A percentile compares a stretch with the other conserved stretches of the same genome.
phyloP scores from a whole-genome alignment of 768 basidiomycete species.

The Sarcodon sp. region DNA sequence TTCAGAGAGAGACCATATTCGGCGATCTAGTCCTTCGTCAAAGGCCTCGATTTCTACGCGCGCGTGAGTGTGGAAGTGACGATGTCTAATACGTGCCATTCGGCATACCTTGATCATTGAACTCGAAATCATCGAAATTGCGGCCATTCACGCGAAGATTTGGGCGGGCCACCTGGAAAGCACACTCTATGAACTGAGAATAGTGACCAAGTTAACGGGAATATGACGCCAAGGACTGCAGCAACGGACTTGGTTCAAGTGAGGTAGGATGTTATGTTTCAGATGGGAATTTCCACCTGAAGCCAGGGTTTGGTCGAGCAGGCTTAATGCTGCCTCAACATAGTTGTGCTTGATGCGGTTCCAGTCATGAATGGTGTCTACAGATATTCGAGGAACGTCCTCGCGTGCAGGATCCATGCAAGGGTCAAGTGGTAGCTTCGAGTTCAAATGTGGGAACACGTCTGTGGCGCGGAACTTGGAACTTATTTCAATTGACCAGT shows the following conservation, averaged over 20 bases:
- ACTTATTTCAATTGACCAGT: neutral
- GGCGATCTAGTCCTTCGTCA: conserved; percentile 76
- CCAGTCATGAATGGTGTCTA: conserved; percentile 61
- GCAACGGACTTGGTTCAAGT: conserved; percentile 34
- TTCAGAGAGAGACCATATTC: conserved; percentile 69
- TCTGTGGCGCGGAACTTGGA: neutral
- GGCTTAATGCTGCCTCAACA: conserved; percentile 26
- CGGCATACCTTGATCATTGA: conserved; percentile 38
- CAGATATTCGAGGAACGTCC: conserved; percentile 39
- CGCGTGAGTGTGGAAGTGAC: neutral
- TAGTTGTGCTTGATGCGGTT: conserved; percentile 43
- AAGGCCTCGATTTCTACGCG: conserved; percentile 41
- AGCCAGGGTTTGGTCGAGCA: conserved; percentile 34
- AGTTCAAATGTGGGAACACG: neutral
- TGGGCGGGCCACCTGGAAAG: conserved; percentile 48
- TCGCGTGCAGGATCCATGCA: conserved; percentile 22
- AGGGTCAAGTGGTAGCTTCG: neutral
- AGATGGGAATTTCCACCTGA: conserved; percentile 26
- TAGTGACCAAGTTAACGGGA: neutral
- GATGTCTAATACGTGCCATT: neutral
- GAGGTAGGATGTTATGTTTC: conserved; percentile 32
- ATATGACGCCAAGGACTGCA: neutral
- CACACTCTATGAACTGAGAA: conserved; percentile 44
- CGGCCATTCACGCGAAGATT: conserved; percentile 78
- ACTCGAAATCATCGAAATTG: conserved; percentile 51